Conservation (phyloP, 352 stramenopile genomes). For the Globisporangium sylvaticum region DNA sequence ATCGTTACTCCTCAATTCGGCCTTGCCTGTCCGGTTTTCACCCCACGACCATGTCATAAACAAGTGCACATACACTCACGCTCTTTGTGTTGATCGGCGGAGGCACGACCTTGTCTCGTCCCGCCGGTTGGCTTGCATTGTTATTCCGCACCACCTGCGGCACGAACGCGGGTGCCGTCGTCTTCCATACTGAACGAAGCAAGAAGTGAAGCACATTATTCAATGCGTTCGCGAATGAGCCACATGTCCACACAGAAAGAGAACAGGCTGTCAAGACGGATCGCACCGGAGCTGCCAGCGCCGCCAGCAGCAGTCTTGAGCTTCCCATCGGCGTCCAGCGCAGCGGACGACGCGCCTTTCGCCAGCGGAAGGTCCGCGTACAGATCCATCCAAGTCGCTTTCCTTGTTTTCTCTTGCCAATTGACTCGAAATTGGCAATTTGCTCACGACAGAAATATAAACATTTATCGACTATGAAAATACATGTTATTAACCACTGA, state of each 20-base stretch:
- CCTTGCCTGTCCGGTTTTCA: background rate
- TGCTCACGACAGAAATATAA: background rate
- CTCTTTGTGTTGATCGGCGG: constrained; percentile 13
- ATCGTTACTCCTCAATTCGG: background rate
- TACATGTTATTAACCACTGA: constrained; percentile 2
- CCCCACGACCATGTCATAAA: background rate
- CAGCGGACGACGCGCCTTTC: constrained; percentile 48
- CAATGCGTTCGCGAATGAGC: background rate
- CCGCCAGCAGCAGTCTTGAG: constrained; percentile 28
- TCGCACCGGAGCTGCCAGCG: constrained; percentile 23
- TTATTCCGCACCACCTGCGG: constrained; percentile 29
- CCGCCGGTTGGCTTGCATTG: background rate
- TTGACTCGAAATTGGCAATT: background rate
- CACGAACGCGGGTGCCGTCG: constrained; percentile 44
- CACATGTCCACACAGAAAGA: background rate
- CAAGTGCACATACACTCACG: constrained; percentile 9
- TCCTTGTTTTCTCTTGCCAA: background rate
- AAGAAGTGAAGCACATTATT: background rate
- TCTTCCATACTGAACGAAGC: constrained; percentile 42
- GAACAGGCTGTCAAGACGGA: background rate
- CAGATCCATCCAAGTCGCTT: constrained; percentile 49
- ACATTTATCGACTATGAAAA: background rate
- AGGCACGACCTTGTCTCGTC: background rate
- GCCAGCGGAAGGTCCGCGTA: constrained; percentile 74
- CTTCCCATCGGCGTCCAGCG: constrained; percentile 47